phyloP scores from a whole-genome alignment of 768 basidiomycete species.

The Nidularia pulvinata region DNA sequence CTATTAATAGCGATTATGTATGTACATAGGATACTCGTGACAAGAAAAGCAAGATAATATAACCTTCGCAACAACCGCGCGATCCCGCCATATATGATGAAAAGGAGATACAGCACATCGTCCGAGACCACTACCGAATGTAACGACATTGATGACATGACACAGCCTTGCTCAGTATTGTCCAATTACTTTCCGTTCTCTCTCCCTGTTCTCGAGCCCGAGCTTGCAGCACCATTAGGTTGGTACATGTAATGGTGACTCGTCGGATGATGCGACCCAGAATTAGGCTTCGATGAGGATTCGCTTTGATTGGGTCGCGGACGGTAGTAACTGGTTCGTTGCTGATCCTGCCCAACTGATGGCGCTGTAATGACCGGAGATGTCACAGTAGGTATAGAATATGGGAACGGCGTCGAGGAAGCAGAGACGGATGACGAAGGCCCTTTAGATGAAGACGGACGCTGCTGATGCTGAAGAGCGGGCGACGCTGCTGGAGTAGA shows the following conservation, averaged over 20 bases:
- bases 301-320: slow-evolving; percentile 29
- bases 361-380: slow-evolving; percentile 53
- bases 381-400: slow-evolving; percentile 73
- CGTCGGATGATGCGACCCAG: slow-evolving; percentile 10
- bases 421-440: slow-evolving; percentile 14
- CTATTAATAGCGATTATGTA: no score
- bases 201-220: slow-evolving; percentile 18
- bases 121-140: no score
- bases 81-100: no score
- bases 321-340: slow-evolving; percentile 55
- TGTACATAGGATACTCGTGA: no score
- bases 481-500: slow-evolving; percentile 54
- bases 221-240: slow-evolving; percentile 29
- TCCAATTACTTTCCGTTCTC: slow-evolving; percentile 25
- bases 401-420: slow-evolving; percentile 40
- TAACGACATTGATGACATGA: no score
- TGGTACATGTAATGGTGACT: slow-evolving; percentile 46
- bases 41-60: no score
- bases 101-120: no score
- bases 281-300: slow-evolving; percentile 1
- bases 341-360: slow-evolving; percentile 34
- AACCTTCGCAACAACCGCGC: no score
- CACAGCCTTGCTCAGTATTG: background rate
- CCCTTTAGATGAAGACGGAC: slow-evolving; percentile 29
- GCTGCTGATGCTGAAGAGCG: slow-evolving; percentile 44